Base-by-base conservation (phyloP, 2,329 filamentous ascomycete genomes). In the Tolypocladium sp. region DNA sequence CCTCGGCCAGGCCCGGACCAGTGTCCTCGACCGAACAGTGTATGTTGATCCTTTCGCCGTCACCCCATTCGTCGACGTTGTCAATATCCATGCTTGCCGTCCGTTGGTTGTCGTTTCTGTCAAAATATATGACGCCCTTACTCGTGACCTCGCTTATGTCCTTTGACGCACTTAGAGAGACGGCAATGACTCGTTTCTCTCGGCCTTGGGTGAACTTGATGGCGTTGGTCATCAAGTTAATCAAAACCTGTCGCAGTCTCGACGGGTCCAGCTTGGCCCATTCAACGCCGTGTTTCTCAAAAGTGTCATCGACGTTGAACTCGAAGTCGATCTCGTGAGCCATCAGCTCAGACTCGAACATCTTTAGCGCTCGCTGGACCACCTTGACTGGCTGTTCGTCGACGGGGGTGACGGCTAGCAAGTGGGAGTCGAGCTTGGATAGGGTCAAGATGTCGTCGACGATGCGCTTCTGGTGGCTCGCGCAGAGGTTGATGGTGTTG, bases 401-500 rank as follows among this genome's bases (percentile, higher is more conserved):
- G 5, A 90, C 82, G 0, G 88, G 88, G 1, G 87, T 88, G 1
- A 91, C 87, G 42, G 87, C 79, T 2, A 91, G 74, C 51, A 91
- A 78, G 55, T 86, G 86, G 2, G 86, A 89, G 67, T 91, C 88
- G 17, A 91, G 78, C 67, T 91, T 88, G 38, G 83, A 86, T 22
- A 89, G 73, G 1, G 85, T 88, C 22, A 88, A 72, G 51, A 88
- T 82, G 63, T 88, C 85, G 66, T 88, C 84, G 20, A 88, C 84
- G 59, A 88, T 88, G 8, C 85, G 79, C 74, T 90, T 90, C 71
- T 92, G 88, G 73, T 91, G 90, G 67, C 86, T 89, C 57, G 89
- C 88, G 70, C 90, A 94, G 17, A 92, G 78, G 27, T 86, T 86
- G 68, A 93, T 92, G 1, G 89, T 92, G 65, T 90, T 88, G n/a